Base-by-base conservation (phyloP, 306 rosid genomes). In the Luffa aegyptiaca region DNA sequence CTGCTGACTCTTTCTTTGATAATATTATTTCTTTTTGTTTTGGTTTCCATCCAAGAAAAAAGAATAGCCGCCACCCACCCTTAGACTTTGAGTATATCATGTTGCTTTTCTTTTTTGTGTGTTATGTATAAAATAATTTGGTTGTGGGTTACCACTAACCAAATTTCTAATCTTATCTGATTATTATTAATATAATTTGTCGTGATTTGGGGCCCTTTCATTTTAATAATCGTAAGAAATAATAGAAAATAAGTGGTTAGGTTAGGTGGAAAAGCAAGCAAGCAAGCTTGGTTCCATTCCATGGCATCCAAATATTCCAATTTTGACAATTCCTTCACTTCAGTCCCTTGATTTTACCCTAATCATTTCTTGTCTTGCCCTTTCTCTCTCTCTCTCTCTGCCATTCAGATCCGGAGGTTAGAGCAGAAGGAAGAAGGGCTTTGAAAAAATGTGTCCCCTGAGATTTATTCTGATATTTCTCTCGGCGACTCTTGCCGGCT, bases 401-500 rank as follows among this genome's bases (percentile, higher is more conserved):
- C 26, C 44, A 2, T 17, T 52, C 78, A 52, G 63, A 74, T 74
- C 78, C 78, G 11, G 44, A 72, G 41, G 76, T 44, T 70, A 20
- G 20, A 12, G 53, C 18, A 42, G 70, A n/a, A n/a, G 8, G 1
- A 12, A 46, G 55, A 12, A 20, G 35, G 44, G 44, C 70, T 10
- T 63, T 63, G 8, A 56, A 2, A 46, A 83, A 62, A 94, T 94
- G 98, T 94, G 98, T 81, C 98, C 98, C 21, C 86, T 94, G 33
- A 81, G 97, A 59, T 51, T 94, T 56, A 90, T 94, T 75, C 90
- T 94, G 74, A 84, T 94, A 9, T 94, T 94, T 87, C 92, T 94
- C 78, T 92, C 98, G 3, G 98, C 98, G 79, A 94, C 97, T 61
- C 93, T 94, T 18, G 98, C 98, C 83, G 98, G 98, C 41, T 91